phyloP scores from a whole-genome alignment of 1,284 basidiomycete genomes.

The Moesziomyces parantarcticus region DNA sequence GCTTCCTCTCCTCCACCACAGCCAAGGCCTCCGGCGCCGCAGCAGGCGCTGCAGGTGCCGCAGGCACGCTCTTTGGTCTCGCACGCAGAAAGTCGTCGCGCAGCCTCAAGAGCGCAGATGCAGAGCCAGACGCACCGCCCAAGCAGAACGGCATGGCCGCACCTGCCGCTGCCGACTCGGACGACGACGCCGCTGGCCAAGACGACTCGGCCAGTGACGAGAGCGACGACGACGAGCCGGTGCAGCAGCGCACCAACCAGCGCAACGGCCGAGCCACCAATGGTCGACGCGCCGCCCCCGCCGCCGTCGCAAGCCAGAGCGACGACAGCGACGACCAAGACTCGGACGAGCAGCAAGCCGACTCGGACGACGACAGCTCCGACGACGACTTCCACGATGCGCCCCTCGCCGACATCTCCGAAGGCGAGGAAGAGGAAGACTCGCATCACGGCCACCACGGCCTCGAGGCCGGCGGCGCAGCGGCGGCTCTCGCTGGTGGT shows the following conservation, averaged over 20 bases:
- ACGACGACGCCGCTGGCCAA: conserved; percentile 6
- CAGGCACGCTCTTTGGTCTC: conserved; percentile 23
- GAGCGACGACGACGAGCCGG: conserved; percentile 14
- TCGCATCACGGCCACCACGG: conserved; percentile 21
- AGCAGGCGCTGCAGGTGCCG: conserved; percentile 23
- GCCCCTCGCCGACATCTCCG: conserved; percentile 56
- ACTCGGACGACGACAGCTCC: conserved; percentile 34
- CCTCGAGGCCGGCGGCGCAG: conserved; percentile 8
- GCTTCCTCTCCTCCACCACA: conserved; percentile 29
- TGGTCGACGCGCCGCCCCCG: conserved; percentile 18
- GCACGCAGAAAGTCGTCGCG: conserved; percentile 27
- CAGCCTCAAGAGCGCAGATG: conserved; percentile 14
- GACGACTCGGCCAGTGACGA: conserved; percentile 9
- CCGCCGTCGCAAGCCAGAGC: conserved; percentile 14
- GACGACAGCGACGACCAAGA: conserved; percentile 13
- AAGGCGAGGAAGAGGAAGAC: conserved; percentile 56
- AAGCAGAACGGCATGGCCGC: conserved; percentile 8
- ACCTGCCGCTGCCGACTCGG: conserved; percentile 11
- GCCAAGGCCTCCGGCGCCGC: conserved; percentile 30
- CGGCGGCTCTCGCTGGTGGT: conserved; percentile 8
- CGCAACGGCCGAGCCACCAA: conserved; percentile 15
- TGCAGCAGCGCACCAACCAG: conserved; percentile 1
- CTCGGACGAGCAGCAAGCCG: conserved; percentile 5
- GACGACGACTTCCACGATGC: conserved; percentile 58
- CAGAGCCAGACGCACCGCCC: conserved; percentile 4